Base-by-base conservation (phyloP, 768 basidiomycete genomes). In the Mycena haematopus region DNA sequence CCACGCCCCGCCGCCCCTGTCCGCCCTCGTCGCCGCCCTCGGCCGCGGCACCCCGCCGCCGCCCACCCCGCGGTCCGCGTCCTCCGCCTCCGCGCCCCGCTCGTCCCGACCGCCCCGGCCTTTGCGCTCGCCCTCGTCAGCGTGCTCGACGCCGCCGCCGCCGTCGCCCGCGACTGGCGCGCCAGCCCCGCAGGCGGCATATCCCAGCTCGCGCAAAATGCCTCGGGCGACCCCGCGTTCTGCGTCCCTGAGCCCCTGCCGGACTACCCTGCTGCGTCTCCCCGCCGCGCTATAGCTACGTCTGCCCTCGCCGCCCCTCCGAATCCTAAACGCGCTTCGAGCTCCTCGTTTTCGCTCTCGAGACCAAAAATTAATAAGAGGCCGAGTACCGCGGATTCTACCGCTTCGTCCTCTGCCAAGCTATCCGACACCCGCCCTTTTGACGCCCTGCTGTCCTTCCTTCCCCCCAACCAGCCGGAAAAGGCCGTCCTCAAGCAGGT, bases 111-210 rank as follows among this genome's bases (percentile, higher is more conserved):
- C 38, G 76, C 78, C 38, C 70, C 73, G 3, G 74, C 76, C 8
- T 67, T 67, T 36, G 82, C 80, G 1, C 72, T 82, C 10, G 71
- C 76, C 7, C 75, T 83, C 52, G 79, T 78, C 21, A 56, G 65
- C 45, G 65, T 82, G 15, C 71, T 82, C n/a, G 78, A 82, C 49
- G 74, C 78, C 22, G 81, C 80, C 0, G 74, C 77, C 45, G 72
- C 72, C 44, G 75, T 81, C 22, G 80, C 76, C 1, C 64, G 68
- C 29, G 22, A 67, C 0, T 78, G 74, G 75, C 71, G 70, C n/a
- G 58, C 56, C 29, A 19, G 33, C 62, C 17, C 49, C 47, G 5
- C 1, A 1, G 57, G 68, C 9, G 65, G 69, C 40, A 65, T 79
- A 29, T 67, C 71, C 11, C 78, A 79, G 58, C 68, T 80, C 31